Evolutionary conservation across 1,284 basidiomycete species (phyloP).

Genomic region (Inonotus hispidus): DNA sequence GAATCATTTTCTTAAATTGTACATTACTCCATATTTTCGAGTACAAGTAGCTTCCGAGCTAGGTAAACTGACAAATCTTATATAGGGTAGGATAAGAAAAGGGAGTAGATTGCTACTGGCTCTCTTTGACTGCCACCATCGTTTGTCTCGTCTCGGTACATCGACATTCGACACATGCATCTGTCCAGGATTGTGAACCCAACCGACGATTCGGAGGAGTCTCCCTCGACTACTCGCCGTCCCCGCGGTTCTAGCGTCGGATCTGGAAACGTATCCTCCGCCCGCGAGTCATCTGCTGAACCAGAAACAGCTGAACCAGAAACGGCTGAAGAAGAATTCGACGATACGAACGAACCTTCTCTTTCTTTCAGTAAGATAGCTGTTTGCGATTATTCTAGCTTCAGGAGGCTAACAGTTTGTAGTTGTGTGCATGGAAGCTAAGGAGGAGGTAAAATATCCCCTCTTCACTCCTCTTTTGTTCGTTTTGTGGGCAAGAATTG

Average conservation of each 20-base stretch:
- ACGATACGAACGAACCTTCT: not conserved
- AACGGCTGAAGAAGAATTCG: not conserved
- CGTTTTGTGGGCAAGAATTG: not conserved
- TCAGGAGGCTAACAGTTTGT: not conserved
- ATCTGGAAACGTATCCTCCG: not conserved
- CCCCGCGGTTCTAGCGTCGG: not conserved
- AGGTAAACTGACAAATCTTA: not conserved
- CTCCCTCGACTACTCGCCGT: not conserved
- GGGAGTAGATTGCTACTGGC: not conserved
- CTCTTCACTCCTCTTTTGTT: not conserved
- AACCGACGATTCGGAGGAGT: not conserved
- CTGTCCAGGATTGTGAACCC: slow-evolving; percentile 19
- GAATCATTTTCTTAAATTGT: not conserved
- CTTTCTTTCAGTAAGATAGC: slow-evolving; percentile 17
- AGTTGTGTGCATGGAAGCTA: slow-evolving; percentile 65
- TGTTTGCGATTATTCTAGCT: not conserved
- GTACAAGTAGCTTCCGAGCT: not conserved
- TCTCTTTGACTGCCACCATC: not conserved
- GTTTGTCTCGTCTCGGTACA: not conserved
- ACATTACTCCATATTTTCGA: not conserved
- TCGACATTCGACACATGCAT: slow-evolving; percentile 6
- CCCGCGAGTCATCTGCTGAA: not conserved
- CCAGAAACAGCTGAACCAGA: not conserved
- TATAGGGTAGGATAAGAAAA: not conserved
- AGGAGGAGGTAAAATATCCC: slow-evolving; percentile 55